Percentiles rank a stretch among this genome's conserved stretches.
phyloP scores from a whole-genome alignment of 108 stramenopile genomes.

The Skeletonema grethae region DNA sequence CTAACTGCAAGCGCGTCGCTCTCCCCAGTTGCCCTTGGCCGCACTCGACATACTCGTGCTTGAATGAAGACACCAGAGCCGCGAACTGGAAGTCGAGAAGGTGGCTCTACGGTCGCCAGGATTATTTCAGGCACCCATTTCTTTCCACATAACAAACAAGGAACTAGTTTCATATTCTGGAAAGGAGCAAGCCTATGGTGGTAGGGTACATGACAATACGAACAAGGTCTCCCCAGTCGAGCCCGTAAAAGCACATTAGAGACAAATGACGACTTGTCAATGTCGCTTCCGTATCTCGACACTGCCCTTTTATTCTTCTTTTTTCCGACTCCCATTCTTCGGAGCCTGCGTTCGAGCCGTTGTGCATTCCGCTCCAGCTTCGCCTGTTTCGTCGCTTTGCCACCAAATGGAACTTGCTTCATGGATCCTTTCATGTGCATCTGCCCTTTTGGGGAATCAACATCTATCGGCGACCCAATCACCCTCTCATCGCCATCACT shows the following conservation, averaged over 20 bases:
- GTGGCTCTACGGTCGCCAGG: slow-evolving; percentile 74
- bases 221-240: slow-evolving; percentile 80
- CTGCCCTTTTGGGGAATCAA: slow-evolving; percentile 12
- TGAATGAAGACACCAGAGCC: slow-evolving; percentile 93
- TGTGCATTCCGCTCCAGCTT: slow-evolving; percentile 39
- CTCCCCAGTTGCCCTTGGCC: slow-evolving; percentile 82
- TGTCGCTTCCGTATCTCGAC: slow-evolving; percentile 24
- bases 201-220: slow-evolving; percentile 96
- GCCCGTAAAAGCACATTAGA: slow-evolving; percentile 53
- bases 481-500: slow-evolving; percentile 45
- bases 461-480: slow-evolving; percentile 7
- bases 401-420: slow-evolving; percentile 28
- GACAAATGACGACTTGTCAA: slow-evolving; percentile 39
- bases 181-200: slow-evolving; percentile 94
- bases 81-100: slow-evolving; percentile 78
- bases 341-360: slow-evolving; percentile 40
- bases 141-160: slow-evolving; percentile 90
- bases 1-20: slow-evolving; percentile 90
- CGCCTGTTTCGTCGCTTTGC: slow-evolving; percentile 42
- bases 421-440: slow-evolving; percentile 24
- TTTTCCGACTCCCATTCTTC: slow-evolving; percentile 36
- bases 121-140: slow-evolving; percentile 96
- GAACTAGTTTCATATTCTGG: slow-evolving; percentile 94
- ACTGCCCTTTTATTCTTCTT: slow-evolving; percentile 22
- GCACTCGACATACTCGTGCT: slow-evolving; percentile 91